A percentile compares a stretch with the other conserved stretches of the same genome.
Evolutionary conservation across 208 protist species (phyloP).

Genomic region (Leishmania amazonensis): DNA sequence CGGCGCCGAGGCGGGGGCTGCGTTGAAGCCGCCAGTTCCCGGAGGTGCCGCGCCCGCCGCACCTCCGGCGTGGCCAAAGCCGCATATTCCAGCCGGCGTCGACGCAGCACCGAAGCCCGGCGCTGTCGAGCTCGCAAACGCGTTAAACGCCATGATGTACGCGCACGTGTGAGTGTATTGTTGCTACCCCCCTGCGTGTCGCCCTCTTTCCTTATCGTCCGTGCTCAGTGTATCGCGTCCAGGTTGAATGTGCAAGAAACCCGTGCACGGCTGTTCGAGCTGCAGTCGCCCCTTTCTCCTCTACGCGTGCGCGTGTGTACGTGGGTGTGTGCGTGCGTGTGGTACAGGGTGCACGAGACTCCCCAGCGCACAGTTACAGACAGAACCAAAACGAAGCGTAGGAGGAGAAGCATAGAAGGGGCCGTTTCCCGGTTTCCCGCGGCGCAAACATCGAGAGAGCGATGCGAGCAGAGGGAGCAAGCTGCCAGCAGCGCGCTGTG

Average conservation of each 20-base stretch:
- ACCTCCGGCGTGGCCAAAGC: not conserved
- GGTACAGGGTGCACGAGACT: not conserved
- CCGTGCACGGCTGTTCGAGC: not conserved
- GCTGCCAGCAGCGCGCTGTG: not conserved
- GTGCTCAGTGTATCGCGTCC: not conserved
- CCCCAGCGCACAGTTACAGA: not conserved
- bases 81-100: constrained; percentile 3
- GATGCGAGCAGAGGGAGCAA: not conserved
- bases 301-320: not conserved
- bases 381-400: not conserved
- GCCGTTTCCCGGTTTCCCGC: no score
- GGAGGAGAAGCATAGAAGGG: not conserved
- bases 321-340: not conserved
- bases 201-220: not conserved
- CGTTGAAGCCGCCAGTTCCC: not conserved
- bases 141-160: constrained; percentile 17
- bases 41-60: not conserved
- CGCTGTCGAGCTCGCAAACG: constrained; percentile 1
- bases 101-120: not conserved
- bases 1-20: not conserved
- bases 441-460: not conserved
- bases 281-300: not conserved
- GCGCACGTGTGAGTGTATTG: not conserved
- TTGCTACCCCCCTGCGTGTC: not conserved
- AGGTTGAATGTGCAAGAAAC: not conserved